phyloP scores from a whole-genome alignment of 257 asterid genomes.

The Nyctanthes arbortristis region DNA sequence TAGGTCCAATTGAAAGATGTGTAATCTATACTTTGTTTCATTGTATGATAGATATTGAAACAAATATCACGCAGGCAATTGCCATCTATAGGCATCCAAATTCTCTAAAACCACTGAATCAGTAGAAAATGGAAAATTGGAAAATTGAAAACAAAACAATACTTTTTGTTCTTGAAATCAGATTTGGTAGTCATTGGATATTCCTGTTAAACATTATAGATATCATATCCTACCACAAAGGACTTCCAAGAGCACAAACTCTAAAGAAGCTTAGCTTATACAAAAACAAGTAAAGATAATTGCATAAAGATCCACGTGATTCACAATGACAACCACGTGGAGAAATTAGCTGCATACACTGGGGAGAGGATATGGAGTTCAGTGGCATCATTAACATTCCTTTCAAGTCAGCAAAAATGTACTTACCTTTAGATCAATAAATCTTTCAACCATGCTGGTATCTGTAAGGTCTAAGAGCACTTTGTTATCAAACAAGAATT shows the following conservation, averaged over 20 bases:
- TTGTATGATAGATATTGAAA: background rate
- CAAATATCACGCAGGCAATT: background rate
- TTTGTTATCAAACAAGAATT: conserved; percentile 71
- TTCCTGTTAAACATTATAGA: background rate
- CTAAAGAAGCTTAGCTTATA: background rate
- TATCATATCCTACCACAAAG: background rate
- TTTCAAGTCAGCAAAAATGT: conserved; percentile 5
- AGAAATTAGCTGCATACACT: background rate
- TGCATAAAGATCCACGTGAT: too few relatives aligned
- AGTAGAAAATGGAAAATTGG: background rate
- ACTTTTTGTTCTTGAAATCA: background rate
- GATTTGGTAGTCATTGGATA: background rate
- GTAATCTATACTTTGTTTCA: conserved; percentile 16
- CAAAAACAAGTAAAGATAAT: too few relatives aligned
- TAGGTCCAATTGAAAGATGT: conserved; percentile 18
- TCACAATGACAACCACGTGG: background rate
- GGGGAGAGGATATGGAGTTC: background rate
- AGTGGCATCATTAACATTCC: background rate
- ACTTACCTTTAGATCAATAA: conserved; percentile 73
- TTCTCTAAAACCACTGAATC: background rate
- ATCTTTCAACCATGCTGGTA: conserved; percentile 33
- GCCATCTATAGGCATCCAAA: background rate
- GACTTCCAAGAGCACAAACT: conserved; percentile 6
- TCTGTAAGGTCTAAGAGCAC: conserved; percentile 37
- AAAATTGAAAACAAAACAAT: background rate